A percentile compares a stretch with the other conserved stretches of the same genome.
These are phyloP conservation scores for Gryganskiella cystojenkinii DNA, from an alignment of 192 early-diverging fungal genomes.

Conservation along the genomic window DNA sequence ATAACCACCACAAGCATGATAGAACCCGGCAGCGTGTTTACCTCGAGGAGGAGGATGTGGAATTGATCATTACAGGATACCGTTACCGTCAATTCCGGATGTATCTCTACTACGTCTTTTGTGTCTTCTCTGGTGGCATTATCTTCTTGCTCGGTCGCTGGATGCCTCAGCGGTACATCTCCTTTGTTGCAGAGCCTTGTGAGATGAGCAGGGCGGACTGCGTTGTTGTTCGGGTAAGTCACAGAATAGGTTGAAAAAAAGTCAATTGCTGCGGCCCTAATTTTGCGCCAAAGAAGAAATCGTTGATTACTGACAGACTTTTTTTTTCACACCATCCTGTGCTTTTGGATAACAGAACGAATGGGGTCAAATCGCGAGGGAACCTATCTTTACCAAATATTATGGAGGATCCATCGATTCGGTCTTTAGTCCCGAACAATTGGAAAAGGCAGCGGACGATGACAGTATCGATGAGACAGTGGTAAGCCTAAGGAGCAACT, in stretches of 20 bases:
- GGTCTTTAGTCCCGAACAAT: constrained; percentile 67
- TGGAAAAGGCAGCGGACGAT: constrained; percentile 48
- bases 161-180: constrained; percentile 82
- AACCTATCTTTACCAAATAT: constrained; percentile 62
- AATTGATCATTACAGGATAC: constrained; percentile 74
- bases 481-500: constrained; percentile 31
- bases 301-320: not conserved
- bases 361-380: constrained; percentile 68
- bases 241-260: too few species aligned
- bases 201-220: constrained; percentile 81
- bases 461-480: constrained; percentile 51
- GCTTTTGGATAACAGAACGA: constrained; percentile 60
- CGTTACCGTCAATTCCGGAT: constrained; percentile 56
- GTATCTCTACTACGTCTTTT: constrained; percentile 73
- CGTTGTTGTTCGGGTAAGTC: constrained; percentile 68
- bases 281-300: not conserved
- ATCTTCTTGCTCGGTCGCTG: constrained; percentile 86
- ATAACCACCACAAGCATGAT: constrained; percentile 37
- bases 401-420: constrained; percentile 77
- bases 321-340: not conserved
- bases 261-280: not conserved
- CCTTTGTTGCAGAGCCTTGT: constrained; percentile 70
- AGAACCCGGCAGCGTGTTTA: constrained; percentile 56
- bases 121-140: constrained; percentile 74
- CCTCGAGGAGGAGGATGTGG: constrained; percentile 78